Evolutionary conservation across 345 rosid genomes (phyloP).

Genomic region (Arabidopsis arenosa): DNA sequence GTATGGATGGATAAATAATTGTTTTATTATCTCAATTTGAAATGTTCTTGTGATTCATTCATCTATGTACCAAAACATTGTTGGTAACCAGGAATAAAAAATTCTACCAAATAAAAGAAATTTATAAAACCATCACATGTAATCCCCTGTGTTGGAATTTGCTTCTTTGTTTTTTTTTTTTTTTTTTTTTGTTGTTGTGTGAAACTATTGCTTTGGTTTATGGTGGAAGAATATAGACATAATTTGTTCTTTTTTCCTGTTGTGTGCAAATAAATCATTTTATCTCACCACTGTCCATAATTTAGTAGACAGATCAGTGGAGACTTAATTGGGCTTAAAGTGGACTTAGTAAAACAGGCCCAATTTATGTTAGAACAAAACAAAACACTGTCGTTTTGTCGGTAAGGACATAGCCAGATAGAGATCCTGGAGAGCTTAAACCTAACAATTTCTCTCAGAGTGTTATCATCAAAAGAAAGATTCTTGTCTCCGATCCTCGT

Average conservation of each 20-base stretch:
- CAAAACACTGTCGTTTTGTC: slow-evolving; percentile 27
- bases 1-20: slow-evolving; percentile 59
- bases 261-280: too few relatives aligned
- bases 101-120: neutral
- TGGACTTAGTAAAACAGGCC: neutral
- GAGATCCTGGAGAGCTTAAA: slow-evolving; percentile 33
- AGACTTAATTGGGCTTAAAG: slow-evolving; percentile 20
- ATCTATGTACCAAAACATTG: neutral
- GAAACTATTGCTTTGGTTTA: neutral
- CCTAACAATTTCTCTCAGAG: slow-evolving; percentile 32
- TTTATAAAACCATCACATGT: neutral
- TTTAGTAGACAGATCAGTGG: too few relatives aligned
- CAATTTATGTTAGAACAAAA: neutral
- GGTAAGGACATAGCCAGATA: slow-evolving; percentile 22
- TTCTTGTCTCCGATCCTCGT: slow-evolving; percentile 41
- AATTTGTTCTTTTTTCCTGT: too few relatives aligned
- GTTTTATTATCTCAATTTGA: neutral
- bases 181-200: too few relatives aligned
- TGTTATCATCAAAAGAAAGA: slow-evolving; percentile 32
- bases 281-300: too few relatives aligned
- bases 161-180: neutral
- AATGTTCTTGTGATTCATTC: too few relatives aligned
- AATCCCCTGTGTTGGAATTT: neutral
- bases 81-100: neutral
- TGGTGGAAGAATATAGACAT: neutral